These are phyloP conservation scores for Luffa aegyptiaca DNA, from an alignment of 306 rosid species.

Conservation along the genomic window DNA sequence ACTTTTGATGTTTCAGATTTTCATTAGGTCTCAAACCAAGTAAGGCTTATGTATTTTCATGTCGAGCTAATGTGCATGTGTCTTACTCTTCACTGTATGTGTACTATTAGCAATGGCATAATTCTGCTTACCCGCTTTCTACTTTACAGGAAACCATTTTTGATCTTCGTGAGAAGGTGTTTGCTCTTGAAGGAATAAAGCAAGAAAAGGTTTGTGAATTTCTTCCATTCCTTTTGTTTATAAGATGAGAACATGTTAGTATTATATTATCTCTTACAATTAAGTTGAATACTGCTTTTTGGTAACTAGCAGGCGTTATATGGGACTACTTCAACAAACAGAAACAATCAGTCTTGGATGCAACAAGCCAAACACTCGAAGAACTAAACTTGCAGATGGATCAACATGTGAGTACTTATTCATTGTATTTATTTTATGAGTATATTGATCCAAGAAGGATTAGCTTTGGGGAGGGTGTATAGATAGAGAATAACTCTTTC, in stretches of 20 bases:
- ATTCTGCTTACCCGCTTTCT: slow-evolving; percentile 7
- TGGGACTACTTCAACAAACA: slow-evolving; percentile 79
- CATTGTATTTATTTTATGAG: neutral
- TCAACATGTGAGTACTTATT: slow-evolving; percentile 64
- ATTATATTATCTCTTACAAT: neutral
- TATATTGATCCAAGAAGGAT: neutral
- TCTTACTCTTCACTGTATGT: neutral
- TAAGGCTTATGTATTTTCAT: neutral
- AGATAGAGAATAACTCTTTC: neutral
- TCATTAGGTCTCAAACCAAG: neutral
- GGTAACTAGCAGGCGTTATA: slow-evolving; percentile 42
- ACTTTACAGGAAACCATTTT: slow-evolving; percentile 53
- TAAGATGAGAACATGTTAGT: slow-evolving; percentile 7
- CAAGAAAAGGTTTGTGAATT: slow-evolving; percentile 39
- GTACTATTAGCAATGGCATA: neutral
- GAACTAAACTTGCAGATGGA: slow-evolving; percentile 71
- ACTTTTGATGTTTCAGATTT: neutral
- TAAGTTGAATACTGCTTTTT: neutral
- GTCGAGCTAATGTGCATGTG: neutral
- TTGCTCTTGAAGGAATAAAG: slow-evolving; percentile 47
- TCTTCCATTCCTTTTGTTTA: slow-evolving; percentile 1
- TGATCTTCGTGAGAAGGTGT: slow-evolving; percentile 57
- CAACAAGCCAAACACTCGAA: slow-evolving; percentile 62
- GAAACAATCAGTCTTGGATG: slow-evolving; percentile 28
- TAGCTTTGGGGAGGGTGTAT: neutral